Conservation (phyloP, 2,329 filamentous ascomycete species). For the Fusarium anthophilum region DNA sequence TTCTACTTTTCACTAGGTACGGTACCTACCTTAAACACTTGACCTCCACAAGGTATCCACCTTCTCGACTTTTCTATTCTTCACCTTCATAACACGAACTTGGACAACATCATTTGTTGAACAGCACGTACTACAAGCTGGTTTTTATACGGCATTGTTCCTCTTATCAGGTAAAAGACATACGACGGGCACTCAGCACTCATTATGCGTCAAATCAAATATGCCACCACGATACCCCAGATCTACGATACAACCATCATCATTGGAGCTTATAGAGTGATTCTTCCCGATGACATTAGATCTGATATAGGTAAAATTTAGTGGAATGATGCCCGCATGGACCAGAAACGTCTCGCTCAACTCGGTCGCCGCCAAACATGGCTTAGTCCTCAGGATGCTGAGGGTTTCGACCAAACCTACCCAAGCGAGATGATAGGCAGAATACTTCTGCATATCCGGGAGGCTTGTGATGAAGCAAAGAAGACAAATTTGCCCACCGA, state of each 20-base stretch:
- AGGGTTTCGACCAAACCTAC: background rate
- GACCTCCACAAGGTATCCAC: too few relatives aligned
- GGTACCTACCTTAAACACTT: too few relatives aligned
- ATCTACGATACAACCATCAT: background rate
- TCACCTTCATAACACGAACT: background rate
- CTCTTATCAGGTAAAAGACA: background rate
- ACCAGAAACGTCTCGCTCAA: background rate
- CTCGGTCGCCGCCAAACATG: background rate
- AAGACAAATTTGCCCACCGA: background rate
- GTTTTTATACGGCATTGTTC: too few relatives aligned
- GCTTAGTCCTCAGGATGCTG: background rate
- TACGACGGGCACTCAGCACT: background rate
- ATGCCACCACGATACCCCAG: background rate
- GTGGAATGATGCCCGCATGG: background rate
- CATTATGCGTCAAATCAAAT: background rate
- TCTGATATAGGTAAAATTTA: too few relatives aligned
- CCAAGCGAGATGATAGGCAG: background rate
- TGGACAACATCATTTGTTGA: background rate
- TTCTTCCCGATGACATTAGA: background rate
- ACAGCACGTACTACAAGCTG: too few relatives aligned
- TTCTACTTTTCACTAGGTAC: too few relatives aligned
- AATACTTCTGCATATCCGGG: background rate
- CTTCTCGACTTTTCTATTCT: background rate
- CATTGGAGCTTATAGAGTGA: background rate
- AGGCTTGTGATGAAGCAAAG: background rate